Evolutionary conservation across 805 yeast genomes (phyloP).

Genomic region (Saccharomycodes ludwigii): DNA sequence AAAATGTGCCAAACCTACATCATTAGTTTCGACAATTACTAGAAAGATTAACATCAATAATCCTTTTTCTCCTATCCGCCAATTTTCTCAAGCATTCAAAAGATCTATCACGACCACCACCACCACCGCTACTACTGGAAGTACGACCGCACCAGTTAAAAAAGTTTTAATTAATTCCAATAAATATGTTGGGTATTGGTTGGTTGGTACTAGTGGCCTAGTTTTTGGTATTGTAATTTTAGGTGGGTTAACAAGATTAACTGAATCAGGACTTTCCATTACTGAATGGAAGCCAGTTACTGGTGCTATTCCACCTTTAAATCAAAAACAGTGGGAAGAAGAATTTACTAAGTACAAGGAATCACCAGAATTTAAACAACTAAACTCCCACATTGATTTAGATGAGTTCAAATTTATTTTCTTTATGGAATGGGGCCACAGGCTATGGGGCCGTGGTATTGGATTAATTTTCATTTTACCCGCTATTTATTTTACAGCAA

Average conservation of each 20-base stretch:
- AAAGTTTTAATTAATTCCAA: slow-evolving; percentile 35
- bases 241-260: slow-evolving; percentile 90
- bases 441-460: slow-evolving; percentile 83
- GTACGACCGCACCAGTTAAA: slow-evolving; percentile 12
- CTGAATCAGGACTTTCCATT: slow-evolving; percentile 91
- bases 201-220: slow-evolving; percentile 73
- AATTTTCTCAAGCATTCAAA: too few species aligned
- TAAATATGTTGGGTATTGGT: slow-evolving; percentile 71
- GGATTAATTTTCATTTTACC: slow-evolving; percentile 79
- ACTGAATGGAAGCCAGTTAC: slow-evolving; percentile 99
- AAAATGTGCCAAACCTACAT: too few species aligned
- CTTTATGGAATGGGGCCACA: slow-evolving; percentile 96
- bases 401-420: slow-evolving; percentile 93
- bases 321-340: slow-evolving; percentile 67
- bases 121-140: not conserved
- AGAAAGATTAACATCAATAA: too few species aligned
- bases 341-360: slow-evolving; percentile 73
- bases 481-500: slow-evolving; percentile 64
- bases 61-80: too few species aligned
- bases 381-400: slow-evolving; percentile 70
- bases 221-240: slow-evolving; percentile 94
- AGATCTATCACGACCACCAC: too few species aligned
- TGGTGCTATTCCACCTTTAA: slow-evolving; percentile 83
- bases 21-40: too few species aligned
- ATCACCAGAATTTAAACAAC: slow-evolving; percentile 83